Evolutionary conservation across 2,329 filamentous ascomycete species (phyloP).

Genomic region (Trichoderma asperellum): DNA sequence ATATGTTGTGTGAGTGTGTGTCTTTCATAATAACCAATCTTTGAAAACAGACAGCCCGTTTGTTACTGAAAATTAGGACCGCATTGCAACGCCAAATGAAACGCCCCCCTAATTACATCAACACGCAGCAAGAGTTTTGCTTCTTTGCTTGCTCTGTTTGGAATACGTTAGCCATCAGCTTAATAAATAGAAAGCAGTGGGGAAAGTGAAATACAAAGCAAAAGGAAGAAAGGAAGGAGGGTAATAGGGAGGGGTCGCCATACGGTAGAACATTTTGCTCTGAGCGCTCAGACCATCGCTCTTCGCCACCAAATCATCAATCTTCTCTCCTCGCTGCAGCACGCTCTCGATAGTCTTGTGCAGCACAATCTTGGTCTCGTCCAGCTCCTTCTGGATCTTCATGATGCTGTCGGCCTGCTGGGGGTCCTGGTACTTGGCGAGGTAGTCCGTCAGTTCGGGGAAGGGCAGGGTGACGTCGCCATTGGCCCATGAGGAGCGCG

Average conservation of each 20-base stretch:
- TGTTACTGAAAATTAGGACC: constrained; percentile 38
- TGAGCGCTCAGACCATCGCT: constrained; percentile 86
- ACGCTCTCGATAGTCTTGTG: constrained; percentile 94
- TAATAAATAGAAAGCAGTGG: not conserved
- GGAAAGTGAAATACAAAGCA: not conserved
- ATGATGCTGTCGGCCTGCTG: constrained; percentile 87
- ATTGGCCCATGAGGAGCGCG: constrained; percentile 67
- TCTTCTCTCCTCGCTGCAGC: constrained; percentile 91
- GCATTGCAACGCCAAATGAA: constrained; percentile 41
- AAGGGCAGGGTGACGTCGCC: constrained; percentile 61
- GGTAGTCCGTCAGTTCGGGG: constrained; percentile 78
- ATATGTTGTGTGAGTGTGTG: constrained; percentile 33
- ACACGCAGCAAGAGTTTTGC: constrained; percentile 74
- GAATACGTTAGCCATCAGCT: constrained; percentile 14
- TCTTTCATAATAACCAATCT: constrained; percentile 42
- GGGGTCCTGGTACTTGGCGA: constrained; percentile 78
- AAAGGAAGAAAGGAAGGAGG: not conserved
- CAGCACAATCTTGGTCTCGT: constrained; percentile 95
- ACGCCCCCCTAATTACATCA: constrained; percentile 59
- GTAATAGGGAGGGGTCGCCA: constrained; percentile 36
- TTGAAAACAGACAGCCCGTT: constrained; percentile 35
- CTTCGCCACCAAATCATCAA: constrained; percentile 91
- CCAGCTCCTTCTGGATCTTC: constrained; percentile 94
- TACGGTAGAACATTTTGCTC: constrained; percentile 98
- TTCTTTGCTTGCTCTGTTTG: constrained; percentile 69